These are phyloP conservation scores for Backusella westeae DNA, from an alignment of 192 early-diverging fungal genomes.

Conservation along the genomic window DNA sequence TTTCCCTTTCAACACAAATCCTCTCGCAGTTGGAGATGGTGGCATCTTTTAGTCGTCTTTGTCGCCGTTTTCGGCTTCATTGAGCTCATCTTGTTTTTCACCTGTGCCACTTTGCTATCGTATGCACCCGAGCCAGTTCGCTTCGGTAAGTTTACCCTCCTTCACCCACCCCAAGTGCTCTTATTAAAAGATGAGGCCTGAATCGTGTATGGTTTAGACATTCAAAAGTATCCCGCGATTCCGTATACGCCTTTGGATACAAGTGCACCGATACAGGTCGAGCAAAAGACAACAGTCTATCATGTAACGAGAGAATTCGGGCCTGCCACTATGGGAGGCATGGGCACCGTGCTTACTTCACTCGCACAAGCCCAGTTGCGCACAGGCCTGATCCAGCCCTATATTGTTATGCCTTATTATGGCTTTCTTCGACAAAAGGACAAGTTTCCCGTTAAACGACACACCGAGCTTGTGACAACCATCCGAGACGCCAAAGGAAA, in stretches of 20 bases:
- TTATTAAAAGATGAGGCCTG: not conserved
- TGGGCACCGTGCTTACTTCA: slow-evolving; percentile 53
- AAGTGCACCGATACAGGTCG: slow-evolving; percentile 2
- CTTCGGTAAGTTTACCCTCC: not conserved
- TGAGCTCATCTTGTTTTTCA: slow-evolving; percentile 4
- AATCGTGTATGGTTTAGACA: not conserved
- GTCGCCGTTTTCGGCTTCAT: not conserved
- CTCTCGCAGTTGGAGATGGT: slow-evolving; percentile 14
- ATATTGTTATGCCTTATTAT: slow-evolving; percentile 52
- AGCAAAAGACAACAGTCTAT: slow-evolving; percentile 42
- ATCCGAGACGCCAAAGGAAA: slow-evolving; percentile 36
- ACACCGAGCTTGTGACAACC: slow-evolving; percentile 31
- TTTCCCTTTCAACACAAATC: not conserved
- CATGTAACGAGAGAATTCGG: slow-evolving; percentile 62
- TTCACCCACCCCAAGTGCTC: not conserved
- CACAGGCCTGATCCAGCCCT: slow-evolving; percentile 37
- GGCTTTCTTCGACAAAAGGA: slow-evolving; percentile 36
- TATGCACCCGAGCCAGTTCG: slow-evolving; percentile 6
- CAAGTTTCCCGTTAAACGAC: slow-evolving; percentile 18
- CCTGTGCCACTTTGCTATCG: not conserved
- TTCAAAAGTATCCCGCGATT: slow-evolving; percentile 19
- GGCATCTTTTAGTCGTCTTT: slow-evolving; percentile 9
- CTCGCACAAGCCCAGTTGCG: slow-evolving; percentile 44
- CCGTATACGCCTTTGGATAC: slow-evolving; percentile 45
- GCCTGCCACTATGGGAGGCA: slow-evolving; percentile 50